Percentiles rank a stretch among this genome's conserved stretches.
These are phyloP conservation scores for Phragmites australis DNA, from an alignment of 176 grass and related monocot genomes.

Conservation along the genomic window DNA sequence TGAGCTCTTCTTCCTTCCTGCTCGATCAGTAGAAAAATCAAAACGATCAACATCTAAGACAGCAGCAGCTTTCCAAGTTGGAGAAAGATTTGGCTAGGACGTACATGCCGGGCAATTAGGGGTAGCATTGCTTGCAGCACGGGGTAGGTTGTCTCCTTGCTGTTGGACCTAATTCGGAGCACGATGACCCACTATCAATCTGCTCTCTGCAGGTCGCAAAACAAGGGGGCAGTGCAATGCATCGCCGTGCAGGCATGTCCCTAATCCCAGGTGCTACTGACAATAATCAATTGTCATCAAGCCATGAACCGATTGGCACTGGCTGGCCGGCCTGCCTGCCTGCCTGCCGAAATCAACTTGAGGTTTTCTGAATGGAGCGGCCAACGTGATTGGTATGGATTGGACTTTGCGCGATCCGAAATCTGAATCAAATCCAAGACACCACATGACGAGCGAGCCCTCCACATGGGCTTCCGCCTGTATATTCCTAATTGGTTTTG, in stretches of 20 bases:
- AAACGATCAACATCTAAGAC: no score
- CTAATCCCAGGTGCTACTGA: constrained; percentile 36
- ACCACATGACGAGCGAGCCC: constrained; percentile 1
- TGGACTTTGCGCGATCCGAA: not conserved
- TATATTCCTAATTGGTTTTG: no score
- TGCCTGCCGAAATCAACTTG: not conserved
- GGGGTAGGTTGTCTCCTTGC: not conserved
- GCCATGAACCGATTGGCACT: not conserved
- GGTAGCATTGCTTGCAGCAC: not conserved
- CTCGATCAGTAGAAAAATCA: not conserved
- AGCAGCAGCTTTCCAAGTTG: not conserved
- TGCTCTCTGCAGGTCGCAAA: not conserved
- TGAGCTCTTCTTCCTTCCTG: not conserved
- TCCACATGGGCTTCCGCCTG: constrained; percentile 8
- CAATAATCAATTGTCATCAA: not conserved
- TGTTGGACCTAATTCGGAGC: not conserved
- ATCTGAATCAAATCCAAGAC: constrained; percentile 39
- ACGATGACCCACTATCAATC: not conserved
- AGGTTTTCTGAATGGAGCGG: not conserved
- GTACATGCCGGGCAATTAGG: not conserved
- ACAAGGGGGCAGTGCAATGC: constrained; percentile 27
- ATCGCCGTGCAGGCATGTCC: constrained; percentile 3
- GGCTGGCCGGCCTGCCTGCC: not conserved
- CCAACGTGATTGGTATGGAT: constrained; percentile 28
- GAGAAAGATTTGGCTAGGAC: not conserved